Base-by-base conservation (phyloP, 352 stramenopile genomes). In the Pythium plurisporium region DNA sequence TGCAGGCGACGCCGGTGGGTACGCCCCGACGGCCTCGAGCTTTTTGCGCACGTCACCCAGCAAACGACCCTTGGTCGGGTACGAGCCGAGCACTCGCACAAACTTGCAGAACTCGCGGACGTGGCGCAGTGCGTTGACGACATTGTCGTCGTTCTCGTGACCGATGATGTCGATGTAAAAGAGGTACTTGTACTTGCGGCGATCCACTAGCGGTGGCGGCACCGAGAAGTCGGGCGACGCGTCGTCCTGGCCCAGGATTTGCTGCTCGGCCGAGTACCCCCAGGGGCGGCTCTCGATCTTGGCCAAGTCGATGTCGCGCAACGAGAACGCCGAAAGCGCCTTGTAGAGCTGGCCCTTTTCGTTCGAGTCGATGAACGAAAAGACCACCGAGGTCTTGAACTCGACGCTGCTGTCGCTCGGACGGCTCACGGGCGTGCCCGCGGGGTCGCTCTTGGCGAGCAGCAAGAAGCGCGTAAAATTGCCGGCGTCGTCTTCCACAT, bases 381-480 rank as follows among this genome's bases (percentile, higher is more conserved):
- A 86, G 23, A 89, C 79, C 15, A 90, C 60, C 27, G 80, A 89
- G 10, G 76, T 86, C 72, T 88, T 92, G 64, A 80, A 87, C 52
- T 85, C 64, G 22, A 64, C 63, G 50, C 51, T 63, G 23, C 34
- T 46, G 23, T 40, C 55, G 33, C 64, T 74, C 17, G 68, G 61
- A 23, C 72, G 63, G 23, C 14, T 23, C 41, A 71, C 44, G 10
- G 49, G 43, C 7, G 76, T 27, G n/a, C 17, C 27, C 4, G 56
- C 30, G 6, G 80, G 67, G 36, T 80, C 68, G 31, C 66, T 72
- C 67, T 95, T 77, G 49, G 91, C 68, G 19, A 97, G 79, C 42
- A 91, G 66, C 58, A 89, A 71, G 64, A 98, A 99, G 37, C 96
- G 83, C 31, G 96, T 99, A 62, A 98, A 98, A 70, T 99, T 98